Percentiles rank a stretch among this genome's conserved stretches.
Evolutionary conservation across 2,329 filamentous ascomycete genomes (phyloP).

Genomic region (Parascedosporium putredinis): DNA sequence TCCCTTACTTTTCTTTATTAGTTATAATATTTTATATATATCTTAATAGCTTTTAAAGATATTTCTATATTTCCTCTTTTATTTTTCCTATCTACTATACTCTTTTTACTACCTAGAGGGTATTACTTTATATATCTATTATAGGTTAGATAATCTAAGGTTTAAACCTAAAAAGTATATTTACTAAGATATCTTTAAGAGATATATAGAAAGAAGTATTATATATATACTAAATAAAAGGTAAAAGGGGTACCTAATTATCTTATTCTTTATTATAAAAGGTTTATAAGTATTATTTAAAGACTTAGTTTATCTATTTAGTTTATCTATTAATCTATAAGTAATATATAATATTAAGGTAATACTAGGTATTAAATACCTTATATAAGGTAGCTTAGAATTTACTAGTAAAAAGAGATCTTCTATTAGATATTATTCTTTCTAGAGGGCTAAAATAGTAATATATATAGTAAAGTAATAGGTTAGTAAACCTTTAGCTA

Average conservation of each 20-base stretch:
- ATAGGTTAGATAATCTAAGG: no score
- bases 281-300: background rate
- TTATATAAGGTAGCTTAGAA: background rate
- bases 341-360: background rate
- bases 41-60: constrained; percentile 3
- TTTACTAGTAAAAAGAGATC: background rate
- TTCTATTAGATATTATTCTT: background rate
- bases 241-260: background rate
- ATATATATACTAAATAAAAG: background rate
- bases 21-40: constrained; percentile 5
- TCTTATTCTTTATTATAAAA: background rate
- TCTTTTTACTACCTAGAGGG: no score
- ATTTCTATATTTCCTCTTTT: background rate
- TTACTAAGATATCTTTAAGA: background rate
- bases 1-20: constrained; percentile 4
- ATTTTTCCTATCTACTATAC: background rate
- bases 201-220: no score
- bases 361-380: background rate
- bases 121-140: no score
- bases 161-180: no score
- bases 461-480: background rate
- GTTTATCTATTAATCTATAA: background rate
- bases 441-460: background rate
- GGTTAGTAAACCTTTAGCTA: background rate
- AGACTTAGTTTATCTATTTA: background rate